Percentiles rank a stretch among this genome's conserved stretches.
These are phyloP conservation scores for Yamadazyma takamatsuzukensis DNA, from an alignment of 805 yeast species.

Conservation along the genomic window DNA sequence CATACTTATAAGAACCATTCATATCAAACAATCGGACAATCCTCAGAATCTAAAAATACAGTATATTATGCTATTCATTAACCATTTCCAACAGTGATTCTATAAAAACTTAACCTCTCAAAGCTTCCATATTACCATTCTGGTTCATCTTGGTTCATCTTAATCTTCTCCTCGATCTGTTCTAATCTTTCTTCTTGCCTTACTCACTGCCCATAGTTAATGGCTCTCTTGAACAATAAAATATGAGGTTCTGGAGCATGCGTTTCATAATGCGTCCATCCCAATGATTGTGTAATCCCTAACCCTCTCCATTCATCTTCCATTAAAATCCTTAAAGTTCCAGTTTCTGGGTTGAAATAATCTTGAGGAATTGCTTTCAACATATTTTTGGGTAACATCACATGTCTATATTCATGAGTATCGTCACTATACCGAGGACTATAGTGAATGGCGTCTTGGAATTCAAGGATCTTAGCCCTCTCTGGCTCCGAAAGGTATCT, in stretches of 20 bases:
- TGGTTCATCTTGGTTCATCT: no score
- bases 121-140: no score
- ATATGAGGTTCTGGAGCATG: conserved; percentile 99
- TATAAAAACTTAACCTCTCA: no score
- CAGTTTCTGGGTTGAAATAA: conserved; percentile 89
- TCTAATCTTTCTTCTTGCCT: not conserved
- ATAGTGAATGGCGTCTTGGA: conserved; percentile 91
- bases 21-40: no score
- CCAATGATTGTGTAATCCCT: conserved; percentile 94
- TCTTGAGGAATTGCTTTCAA: conserved; percentile 90
- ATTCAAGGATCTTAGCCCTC: conserved; percentile 81
- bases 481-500: conserved; percentile 81
- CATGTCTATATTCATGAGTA: conserved; percentile 90
- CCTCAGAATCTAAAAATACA: no score
- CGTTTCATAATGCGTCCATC: conserved; percentile 97
- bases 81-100: no score
- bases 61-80: no score
- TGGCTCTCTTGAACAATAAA: conserved; percentile 69
- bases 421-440: conserved; percentile 93
- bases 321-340: conserved; percentile 81
- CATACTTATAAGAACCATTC: not conserved
- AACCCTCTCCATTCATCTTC: conserved; percentile 99
- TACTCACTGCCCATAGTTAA: conserved; percentile 45
- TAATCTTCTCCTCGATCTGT: not conserved
- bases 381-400: conserved; percentile 94